phyloP scores from a whole-genome alignment of 192 early-diverging fungal genomes.

The Coemansia sp. region DNA sequence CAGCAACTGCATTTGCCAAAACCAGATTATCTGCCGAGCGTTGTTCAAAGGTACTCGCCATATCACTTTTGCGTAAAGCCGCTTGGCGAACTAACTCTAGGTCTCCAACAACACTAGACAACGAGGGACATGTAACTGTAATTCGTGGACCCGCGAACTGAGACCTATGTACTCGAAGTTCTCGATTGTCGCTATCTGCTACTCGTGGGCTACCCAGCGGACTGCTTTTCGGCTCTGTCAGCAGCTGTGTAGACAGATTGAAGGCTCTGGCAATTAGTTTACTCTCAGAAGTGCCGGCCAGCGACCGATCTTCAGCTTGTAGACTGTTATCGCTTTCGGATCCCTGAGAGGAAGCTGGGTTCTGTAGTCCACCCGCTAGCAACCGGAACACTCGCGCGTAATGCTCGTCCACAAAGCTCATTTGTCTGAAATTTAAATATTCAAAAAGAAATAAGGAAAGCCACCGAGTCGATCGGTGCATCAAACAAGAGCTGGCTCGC shows the following conservation, averaged over 20 bases:
- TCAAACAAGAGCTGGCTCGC: neutral
- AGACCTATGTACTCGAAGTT: neutral
- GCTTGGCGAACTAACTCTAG: constrained; percentile 18
- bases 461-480: neutral
- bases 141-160: neutral
- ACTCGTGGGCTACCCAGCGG: neutral
- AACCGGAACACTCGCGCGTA: constrained; percentile 35
- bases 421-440: constrained; percentile 7
- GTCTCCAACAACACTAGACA: constrained; percentile 18
- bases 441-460: too few species aligned
- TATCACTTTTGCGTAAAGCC: neutral
- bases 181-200: neutral
- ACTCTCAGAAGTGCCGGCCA: neutral
- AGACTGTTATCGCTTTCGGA: neutral
- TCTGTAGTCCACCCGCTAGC: constrained; percentile 10
- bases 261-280: constrained; percentile 33
- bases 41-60: neutral
- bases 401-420: constrained; percentile 54
- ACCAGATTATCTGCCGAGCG: constrained; percentile 12
- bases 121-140: constrained; percentile 10
- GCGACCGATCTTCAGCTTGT: neutral
- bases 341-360: neutral
- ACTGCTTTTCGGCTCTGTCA: constrained; percentile 4
- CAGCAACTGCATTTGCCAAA: constrained; percentile 32
- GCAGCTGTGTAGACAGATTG: constrained; percentile 32